Evolutionary conservation across 148 eudicot genomes (phyloP).

Genomic region (Chenopodium album): DNA sequence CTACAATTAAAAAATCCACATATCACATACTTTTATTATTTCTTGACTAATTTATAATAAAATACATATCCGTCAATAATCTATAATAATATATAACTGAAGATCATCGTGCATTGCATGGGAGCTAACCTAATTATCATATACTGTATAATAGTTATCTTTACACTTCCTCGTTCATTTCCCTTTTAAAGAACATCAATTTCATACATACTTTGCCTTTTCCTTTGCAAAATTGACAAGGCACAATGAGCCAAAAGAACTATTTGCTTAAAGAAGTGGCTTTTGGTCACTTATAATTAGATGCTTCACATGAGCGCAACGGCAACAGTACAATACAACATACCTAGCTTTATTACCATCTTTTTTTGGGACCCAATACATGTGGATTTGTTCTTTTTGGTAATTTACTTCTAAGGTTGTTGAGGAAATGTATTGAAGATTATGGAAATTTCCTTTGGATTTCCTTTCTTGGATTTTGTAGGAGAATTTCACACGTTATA

Average conservation of each 20-base stretch:
- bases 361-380: conserved; percentile 20
- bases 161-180: too few species aligned
- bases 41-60: too few species aligned
- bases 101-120: too few species aligned
- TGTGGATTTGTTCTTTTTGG: conserved; percentile 4
- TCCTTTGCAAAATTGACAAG: conserved; percentile 9
- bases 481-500: background rate
- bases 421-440: background rate
- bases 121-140: too few species aligned
- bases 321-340: background rate
- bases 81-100: too few species aligned
- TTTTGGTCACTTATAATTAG: conserved; percentile 6
- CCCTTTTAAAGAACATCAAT: background rate
- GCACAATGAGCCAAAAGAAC: conserved; percentile 1
- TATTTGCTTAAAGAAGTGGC: conserved; percentile 15
- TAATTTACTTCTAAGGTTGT: background rate
- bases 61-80: too few species aligned
- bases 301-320: conserved; percentile 13
- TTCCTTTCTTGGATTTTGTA: conserved; percentile 17
- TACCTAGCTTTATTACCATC: background rate
- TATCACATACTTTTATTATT: too few species aligned
- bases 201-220: background rate
- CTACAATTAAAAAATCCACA: too few species aligned
- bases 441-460: conserved; percentile 4
- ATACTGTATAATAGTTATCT: too few species aligned